Conservation (phyloP, 2,329 filamentous ascomycete genomes). For the Nemania sp. region DNA sequence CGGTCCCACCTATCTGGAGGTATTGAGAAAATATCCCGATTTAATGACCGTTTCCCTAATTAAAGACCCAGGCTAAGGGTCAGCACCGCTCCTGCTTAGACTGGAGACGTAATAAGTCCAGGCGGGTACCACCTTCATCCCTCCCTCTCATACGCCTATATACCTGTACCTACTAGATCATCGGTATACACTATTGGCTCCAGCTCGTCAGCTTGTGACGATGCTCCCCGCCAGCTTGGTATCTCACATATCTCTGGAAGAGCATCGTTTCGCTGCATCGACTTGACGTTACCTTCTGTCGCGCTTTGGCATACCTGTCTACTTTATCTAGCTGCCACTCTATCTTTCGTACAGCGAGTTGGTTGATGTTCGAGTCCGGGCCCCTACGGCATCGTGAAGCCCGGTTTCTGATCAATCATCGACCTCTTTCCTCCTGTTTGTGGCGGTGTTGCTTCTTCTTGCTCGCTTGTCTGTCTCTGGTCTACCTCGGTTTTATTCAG, state of each 20-base stretch:
- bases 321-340: not conserved
- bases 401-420: not conserved
- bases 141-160: no score
- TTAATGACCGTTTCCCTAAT: no score
- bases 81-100: no score
- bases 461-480: not conserved
- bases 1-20: no score
- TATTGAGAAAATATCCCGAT: no score
- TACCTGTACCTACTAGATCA: no score
- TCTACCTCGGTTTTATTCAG: not conserved
- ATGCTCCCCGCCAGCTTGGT: constrained; percentile 23
- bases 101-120: no score
- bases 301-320: constrained; percentile 16
- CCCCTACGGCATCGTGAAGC: not conserved
- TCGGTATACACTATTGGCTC: not conserved
- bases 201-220: constrained; percentile 20
- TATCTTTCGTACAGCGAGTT: constrained; percentile 1
- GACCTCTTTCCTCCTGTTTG: not conserved
- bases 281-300: constrained; percentile 16
- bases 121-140: no score
- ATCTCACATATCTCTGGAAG: constrained; percentile 9
- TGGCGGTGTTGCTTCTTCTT: not conserved
- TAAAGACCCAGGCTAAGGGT: no score
- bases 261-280: constrained; percentile 18
- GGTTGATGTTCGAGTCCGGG: not conserved